Conservation (phyloP, 331 rosid genomes). For the Quercus lobata region DNA sequence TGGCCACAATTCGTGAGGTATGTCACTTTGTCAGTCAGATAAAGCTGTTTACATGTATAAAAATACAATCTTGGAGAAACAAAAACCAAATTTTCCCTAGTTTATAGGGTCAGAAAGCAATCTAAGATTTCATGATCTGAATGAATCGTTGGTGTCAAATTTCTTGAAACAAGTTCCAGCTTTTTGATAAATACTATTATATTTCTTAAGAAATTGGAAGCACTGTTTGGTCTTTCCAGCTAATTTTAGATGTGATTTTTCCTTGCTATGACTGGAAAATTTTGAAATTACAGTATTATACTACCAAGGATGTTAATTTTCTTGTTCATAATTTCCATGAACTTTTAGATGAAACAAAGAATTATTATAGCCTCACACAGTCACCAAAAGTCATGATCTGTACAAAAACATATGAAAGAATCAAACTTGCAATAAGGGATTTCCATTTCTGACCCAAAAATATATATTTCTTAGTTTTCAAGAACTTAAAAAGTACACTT, state of each 20-base stretch:
- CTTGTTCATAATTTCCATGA: background rate
- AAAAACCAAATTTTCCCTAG: background rate
- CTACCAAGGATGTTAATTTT: background rate
- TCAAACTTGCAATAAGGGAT: background rate
- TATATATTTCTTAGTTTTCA: background rate
- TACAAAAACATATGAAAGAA: background rate
- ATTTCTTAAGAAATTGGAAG: background rate
- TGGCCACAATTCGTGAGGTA: slow-evolving; percentile 31
- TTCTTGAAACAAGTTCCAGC: background rate
- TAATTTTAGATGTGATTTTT: background rate
- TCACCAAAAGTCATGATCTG: slow-evolving; percentile 9
- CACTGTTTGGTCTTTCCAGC: background rate
- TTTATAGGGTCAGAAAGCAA: background rate
- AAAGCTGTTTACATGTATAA: background rate
- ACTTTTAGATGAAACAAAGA: background rate
- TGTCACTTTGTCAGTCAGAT: no score
- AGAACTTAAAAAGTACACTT: background rate
- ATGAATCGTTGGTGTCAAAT: background rate
- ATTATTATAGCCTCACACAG: background rate
- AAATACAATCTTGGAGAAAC: background rate
- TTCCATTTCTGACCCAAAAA: background rate
- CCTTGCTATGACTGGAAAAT: background rate
- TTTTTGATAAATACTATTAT: no score
- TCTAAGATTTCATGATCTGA: background rate
- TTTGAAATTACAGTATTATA: background rate